phyloP scores from a whole-genome alignment of 306 rosid species.

The Lathyrus tuberosus region DNA sequence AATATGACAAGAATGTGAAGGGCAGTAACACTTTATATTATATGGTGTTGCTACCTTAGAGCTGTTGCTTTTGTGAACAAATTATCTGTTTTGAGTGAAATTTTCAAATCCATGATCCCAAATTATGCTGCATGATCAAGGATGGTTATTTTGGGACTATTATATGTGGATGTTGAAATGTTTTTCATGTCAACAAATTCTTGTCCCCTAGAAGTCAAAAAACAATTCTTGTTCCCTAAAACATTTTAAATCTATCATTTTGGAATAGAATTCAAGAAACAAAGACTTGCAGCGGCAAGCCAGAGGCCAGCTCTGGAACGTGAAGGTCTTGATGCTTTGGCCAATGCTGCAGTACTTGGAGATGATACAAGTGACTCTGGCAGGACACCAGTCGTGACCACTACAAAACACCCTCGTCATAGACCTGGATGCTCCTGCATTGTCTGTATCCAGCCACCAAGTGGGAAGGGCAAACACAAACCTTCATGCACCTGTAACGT shows the following conservation, averaged over 20 bases:
- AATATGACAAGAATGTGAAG: conserved; percentile 18
- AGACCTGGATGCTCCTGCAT: conserved; percentile 99
- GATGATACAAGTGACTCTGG: conserved; percentile 67
- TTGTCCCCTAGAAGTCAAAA: not conserved
- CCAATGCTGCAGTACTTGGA: conserved; percentile 86
- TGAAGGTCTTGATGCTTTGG: conserved; percentile 93
- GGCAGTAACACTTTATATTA: conserved; percentile 7
- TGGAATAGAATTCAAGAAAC: conserved; percentile 78
- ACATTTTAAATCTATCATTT: conserved; percentile 29
- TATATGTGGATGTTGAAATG: conserved; percentile 1
- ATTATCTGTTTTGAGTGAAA: conserved; percentile 29
- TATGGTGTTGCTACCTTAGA: not conserved
- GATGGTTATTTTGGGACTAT: conserved; percentile 17
- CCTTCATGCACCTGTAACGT: conserved; percentile 94
- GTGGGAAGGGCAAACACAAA: conserved; percentile 99
- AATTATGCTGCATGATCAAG: conserved; percentile 19
- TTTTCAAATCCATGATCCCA: conserved; percentile 7
- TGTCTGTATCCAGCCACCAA: conserved; percentile 99
- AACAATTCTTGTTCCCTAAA: conserved; percentile 19
- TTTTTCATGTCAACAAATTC: conserved; percentile 27
- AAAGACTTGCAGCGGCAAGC: conserved; percentile 51
- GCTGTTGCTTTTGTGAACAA: conserved; percentile 17
- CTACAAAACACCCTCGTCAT: conserved; percentile 95
- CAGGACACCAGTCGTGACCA: conserved; percentile 71
- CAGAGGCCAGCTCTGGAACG: conserved; percentile 56